Evolutionary conservation across 768 basidiomycete species (phyloP).

Genomic region (Lentinula sp.): DNA sequence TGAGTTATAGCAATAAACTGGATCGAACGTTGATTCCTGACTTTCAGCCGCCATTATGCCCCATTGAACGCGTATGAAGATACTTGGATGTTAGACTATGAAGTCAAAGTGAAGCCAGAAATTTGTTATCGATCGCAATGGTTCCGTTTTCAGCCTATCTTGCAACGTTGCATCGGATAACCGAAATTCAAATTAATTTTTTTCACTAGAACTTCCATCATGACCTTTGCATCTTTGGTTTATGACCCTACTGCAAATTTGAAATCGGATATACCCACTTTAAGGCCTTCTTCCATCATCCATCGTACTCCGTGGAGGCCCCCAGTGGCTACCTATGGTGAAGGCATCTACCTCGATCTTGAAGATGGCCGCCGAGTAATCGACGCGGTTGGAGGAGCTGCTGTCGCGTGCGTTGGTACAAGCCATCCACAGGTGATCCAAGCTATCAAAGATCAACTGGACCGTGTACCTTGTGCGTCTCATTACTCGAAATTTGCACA

Average conservation of each 20-base stretch:
- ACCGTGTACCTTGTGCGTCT: conserved; percentile 66
- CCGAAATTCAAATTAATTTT: not conserved
- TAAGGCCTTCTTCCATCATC: conserved; percentile 31
- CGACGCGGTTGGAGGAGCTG: conserved; percentile 83
- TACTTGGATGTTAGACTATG: too few species aligned
- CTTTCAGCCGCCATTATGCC: too few species aligned
- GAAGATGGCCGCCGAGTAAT: conserved; percentile 65
- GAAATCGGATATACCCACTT: not conserved
- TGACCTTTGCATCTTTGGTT: not conserved
- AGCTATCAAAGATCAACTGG: conserved; percentile 76
- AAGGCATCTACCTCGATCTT: conserved; percentile 69
- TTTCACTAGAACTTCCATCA: not conserved
- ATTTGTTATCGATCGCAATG: too few species aligned
- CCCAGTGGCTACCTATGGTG: conserved; percentile 57
- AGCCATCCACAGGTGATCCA: conserved; percentile 65
- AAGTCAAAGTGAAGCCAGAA: too few species aligned
- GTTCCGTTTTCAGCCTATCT: not conserved
- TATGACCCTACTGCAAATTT: not conserved
- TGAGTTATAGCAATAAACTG: too few species aligned
- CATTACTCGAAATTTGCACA: not conserved
- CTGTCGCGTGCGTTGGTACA: conserved; percentile 75
- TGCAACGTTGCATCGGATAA: not conserved
- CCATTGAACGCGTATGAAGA: too few species aligned
- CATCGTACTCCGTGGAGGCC: conserved; percentile 72
- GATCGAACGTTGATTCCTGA: too few species aligned